Evolutionary conservation across 352 stramenopile species (phyloP).

Genomic region (Elongisporangium senticosum): DNA sequence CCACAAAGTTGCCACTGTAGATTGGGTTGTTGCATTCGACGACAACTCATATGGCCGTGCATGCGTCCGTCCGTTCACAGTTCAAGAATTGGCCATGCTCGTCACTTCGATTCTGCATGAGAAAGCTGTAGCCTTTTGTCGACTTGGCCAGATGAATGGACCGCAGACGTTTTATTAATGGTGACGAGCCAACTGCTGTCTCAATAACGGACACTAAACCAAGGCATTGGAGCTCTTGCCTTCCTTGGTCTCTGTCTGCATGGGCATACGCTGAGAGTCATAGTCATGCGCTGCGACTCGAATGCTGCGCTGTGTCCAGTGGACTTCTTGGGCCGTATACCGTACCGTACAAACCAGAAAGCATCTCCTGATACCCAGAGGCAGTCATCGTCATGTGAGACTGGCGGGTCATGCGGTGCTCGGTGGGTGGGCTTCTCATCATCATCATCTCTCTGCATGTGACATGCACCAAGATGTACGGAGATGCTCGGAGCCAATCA

Average conservation of each 20-base stretch:
- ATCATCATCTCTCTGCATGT: constrained; percentile 1
- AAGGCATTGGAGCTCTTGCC: neutral
- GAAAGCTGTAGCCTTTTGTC: neutral
- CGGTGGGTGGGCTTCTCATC: neutral
- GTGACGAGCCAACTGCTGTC: neutral
- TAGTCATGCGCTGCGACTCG: neutral
- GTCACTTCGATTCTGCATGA: too few species aligned
- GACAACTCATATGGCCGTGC: neutral
- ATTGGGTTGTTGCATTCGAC: neutral
- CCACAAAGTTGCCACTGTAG: too few species aligned
- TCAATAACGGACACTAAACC: neutral
- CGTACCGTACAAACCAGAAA: neutral
- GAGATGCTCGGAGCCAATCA: neutral
- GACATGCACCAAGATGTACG: constrained; percentile 7
- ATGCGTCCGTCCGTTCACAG: neutral
- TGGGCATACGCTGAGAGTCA: too few species aligned
- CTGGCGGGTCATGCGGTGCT: neutral
- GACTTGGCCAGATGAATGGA: neutral
- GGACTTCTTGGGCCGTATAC: too few species aligned
- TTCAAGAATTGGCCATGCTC: too few species aligned
- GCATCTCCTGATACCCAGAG: neutral
- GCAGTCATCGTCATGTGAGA: neutral
- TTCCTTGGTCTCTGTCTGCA: neutral
- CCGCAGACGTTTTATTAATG: too few species aligned
- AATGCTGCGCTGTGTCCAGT: neutral